Conservation (phyloP, 495 filamentous ascomycete genomes). For the Aspergillus indologenus region DNA sequence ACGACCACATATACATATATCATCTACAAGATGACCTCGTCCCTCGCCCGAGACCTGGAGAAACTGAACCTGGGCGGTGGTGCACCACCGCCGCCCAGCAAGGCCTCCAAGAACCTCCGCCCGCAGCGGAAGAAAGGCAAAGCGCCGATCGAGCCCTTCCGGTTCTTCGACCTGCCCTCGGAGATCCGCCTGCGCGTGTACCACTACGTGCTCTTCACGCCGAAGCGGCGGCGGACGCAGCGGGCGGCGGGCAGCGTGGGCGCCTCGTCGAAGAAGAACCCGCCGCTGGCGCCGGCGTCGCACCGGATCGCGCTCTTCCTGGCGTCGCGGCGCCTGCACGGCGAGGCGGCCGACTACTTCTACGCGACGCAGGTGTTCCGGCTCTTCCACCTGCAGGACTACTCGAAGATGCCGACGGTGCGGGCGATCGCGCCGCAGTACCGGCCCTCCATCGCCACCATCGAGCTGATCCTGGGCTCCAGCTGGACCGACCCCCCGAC, state of each 20-base stretch:
- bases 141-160: conserved; percentile 47
- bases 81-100: conserved; percentile 7
- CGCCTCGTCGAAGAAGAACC: conserved; percentile 71
- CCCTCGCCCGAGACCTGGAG: conserved; percentile 20
- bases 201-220: conserved; percentile 55
- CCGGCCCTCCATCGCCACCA: conserved; percentile 59
- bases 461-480: conserved; percentile 77
- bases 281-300: conserved; percentile 44
- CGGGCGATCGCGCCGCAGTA: conserved; percentile 53
- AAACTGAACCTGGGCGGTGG: conserved; percentile 14
- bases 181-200: conserved; percentile 76
- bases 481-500: conserved; percentile 74
- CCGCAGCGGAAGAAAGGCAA: conserved; percentile 17
- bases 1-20: no score
- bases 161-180: conserved; percentile 72
- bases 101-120: conserved; percentile 14
- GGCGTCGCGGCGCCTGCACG: conserved; percentile 60
- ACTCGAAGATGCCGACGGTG: conserved; percentile 57
- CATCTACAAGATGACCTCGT: conserved; percentile 11
- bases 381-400: conserved; percentile 70
- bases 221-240: conserved; percentile 28
- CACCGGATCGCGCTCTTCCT: conserved; percentile 60
- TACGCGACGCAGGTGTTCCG: conserved; percentile 75
- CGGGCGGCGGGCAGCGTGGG: conserved; percentile 55
- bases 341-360: conserved; percentile 70